Base-by-base conservation (phyloP, 306 rosid species). In the Begonia peltatifolia region DNA sequence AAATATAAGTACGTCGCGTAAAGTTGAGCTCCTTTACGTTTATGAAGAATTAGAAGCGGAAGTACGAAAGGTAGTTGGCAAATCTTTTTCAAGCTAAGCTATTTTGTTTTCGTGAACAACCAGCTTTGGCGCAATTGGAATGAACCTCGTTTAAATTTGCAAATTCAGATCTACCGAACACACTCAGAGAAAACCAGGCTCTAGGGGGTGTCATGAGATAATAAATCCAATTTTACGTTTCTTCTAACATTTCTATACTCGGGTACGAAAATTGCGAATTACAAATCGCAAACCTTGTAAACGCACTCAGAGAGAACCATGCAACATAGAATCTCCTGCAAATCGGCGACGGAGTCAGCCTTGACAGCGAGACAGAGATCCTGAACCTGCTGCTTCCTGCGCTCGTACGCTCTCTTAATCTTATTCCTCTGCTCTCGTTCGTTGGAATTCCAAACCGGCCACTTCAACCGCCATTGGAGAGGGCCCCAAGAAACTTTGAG, bases 281-380 rank as follows among this genome's bases (percentile, higher is more conserved):
- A 12, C 25, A 47, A 36, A 6, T 12, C 3, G 0, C 15, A 41
- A 9, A 85, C 99, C 96, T 90, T 86, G 82, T 86, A 90, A 55
- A 90, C 99, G 68, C 94, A 86, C 48, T 90, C 96, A 38, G 96
- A 79, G 51, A 90, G 94, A 4, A 86, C 93, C 94, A 90, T 90
- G 82, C 94, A 83, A 58, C 94, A 75, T 15, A 90, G 83, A 47
- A 90, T 79, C 59, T 86, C 99, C 72, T 81, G 99, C 73, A 90
- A 71, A 44, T 90, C 99, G 14, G 92, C 56, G 11, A 86, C 25
- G 2, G 99, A 81, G 10, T 86, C 94, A 3, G 84, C 83, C 71
- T 77, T 83, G 52, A 86, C 63, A 5, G 94, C 83, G 22, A 20
- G 63, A 50, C 94, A 83, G 67, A 90, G 86, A 54, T 79, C 78